Base-by-base conservation (phyloP, 2,329 filamentous ascomycete species). In the Ophiocordyceps camponoti-rufipedis region DNA sequence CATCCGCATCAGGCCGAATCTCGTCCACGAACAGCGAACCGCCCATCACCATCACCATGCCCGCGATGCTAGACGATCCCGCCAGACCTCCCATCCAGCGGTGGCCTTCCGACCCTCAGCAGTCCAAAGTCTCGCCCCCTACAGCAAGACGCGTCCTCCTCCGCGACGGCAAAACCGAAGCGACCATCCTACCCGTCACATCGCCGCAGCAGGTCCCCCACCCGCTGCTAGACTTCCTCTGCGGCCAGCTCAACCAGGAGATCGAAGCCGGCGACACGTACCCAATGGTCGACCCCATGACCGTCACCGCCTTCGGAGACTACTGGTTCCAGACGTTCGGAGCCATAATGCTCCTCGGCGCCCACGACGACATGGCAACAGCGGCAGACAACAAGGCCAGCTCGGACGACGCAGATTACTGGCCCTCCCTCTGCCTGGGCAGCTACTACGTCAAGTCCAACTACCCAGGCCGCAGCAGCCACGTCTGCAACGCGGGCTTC, bases 361-460 rank as follows among this genome's bases (percentile, higher is more conserved):
- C 81, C 54, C 77, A 89, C 46, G 73, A 77, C 45, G 71, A 71
- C 47, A 65, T 23, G 31, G 16, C 9, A 73, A 14, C 32, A 6
- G 12, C 12, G 12, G 28, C 71, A 76, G 62, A 74, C 38, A 18
- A 18, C 23, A 23, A 23, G 23, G 5, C 23, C 23, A 5, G 23
- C 23, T 23, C 23, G 3, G 23, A 23, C 5, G n/a, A 40, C 5
- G 38, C 38, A 40, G n/a, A 40, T n/a, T 8, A 89, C 62, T 94
- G 87, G 86, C 74, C 78, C 51, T 80, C 79, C 56, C 72, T 82
- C 54, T 94, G 86, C 55, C 67, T 94, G 42, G 87, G 87, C 46
- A 91, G 84, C 64, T 94, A 94, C 64, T 93, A 91, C 64, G 83
- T 94, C 70, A 88, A 91, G 65, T 86, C 86, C 42, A 94, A 94